Evolutionary conservation across 192 early-diverging fungal genomes (phyloP), one percentile per base, ranked within the genome.

Genomic region (Coemansia sp.): DNA sequence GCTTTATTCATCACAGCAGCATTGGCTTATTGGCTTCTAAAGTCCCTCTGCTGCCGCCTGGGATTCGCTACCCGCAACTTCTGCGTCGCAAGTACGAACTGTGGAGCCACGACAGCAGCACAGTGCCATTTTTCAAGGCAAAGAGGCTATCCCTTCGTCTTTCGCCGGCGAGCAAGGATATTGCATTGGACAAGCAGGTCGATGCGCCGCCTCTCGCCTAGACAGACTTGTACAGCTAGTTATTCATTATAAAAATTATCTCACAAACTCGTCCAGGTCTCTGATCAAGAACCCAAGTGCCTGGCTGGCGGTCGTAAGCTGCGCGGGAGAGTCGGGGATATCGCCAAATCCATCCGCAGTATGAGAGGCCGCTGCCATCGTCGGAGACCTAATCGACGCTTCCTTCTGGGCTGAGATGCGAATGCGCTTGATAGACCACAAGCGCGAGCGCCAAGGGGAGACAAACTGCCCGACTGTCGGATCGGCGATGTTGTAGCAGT

Each of bases 371-470:
- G 58, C 19, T 6, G 42, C 14, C 19, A 11, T 17, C 37, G 36
- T 40, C 31, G 40, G 53, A 7, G 59, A 39, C n/a, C 29, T 32
- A 27, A n/a, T 25, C 32, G 27, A 29, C 31, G 45, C 37, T 12
- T 82, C 74, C 27, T 43, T 60, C 22, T 76, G 66, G 24, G 68
- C 63, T 11, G 64, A 39, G 2, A 43, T 17, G 24, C 79, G 79
- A 19, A 97, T 85, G 40, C 91, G 85, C 74, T 94, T 96, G 76
- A 99, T 96, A 64, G 95, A 93, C 45, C 90, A 86, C 68, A 99
- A 67, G n/a, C 97, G 86, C 59, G 94, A 93, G 40, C 87, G 83
- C 87, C 93, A 94, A 64, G 95, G 95, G 25, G 93, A 93, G n/a
- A 92, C 87, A 76, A 93, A 95, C 64, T 92, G 90, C 11, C 62